Evolutionary conservation across 305 asterid genomes (phyloP).

Genomic region (Fraxinus angustifolia): DNA sequence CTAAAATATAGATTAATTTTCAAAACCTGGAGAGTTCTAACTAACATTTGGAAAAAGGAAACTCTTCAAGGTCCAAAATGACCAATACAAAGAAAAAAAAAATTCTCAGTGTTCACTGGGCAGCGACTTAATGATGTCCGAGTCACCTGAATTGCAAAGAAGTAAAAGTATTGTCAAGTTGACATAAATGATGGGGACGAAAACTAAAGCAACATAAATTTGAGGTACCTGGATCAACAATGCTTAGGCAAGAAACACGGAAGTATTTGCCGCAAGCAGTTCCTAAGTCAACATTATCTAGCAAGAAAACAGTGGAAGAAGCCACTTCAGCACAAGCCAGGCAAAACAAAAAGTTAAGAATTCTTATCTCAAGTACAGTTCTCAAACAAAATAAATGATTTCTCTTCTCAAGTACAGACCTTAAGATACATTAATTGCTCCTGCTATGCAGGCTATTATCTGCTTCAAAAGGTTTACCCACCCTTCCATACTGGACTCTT

Average conservation of each 20-base stretch:
- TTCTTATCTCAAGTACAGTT: background rate
- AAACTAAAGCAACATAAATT: background rate
- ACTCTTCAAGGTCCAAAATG: background rate
- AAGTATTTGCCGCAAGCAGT: conserved; percentile 41
- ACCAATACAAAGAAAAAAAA: background rate
- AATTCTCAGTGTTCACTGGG: conserved; percentile 32
- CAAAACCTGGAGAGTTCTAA: conserved; percentile 1
- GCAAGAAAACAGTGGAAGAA: background rate
- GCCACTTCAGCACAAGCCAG: background rate
- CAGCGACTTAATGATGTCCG: conserved; percentile 39
- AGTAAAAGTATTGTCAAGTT: background rate
- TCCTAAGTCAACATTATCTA: conserved; percentile 44
- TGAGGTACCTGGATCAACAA: conserved; percentile 32
- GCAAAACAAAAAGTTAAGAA: background rate
- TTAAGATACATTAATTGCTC: background rate
- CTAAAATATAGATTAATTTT: no score
- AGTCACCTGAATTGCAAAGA: conserved; percentile 28
- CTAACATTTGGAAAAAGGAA: background rate
- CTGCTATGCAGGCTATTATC: background rate
- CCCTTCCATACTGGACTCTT: background rate
- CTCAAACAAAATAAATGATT: background rate
- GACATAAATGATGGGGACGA: no score
- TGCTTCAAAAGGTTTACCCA: background rate
- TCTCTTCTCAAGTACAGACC: background rate
- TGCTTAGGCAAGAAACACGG: conserved; percentile 42